Base-by-base conservation (phyloP, 2,329 filamentous ascomycete genomes). In the Leptographium wingfieldii region DNA sequence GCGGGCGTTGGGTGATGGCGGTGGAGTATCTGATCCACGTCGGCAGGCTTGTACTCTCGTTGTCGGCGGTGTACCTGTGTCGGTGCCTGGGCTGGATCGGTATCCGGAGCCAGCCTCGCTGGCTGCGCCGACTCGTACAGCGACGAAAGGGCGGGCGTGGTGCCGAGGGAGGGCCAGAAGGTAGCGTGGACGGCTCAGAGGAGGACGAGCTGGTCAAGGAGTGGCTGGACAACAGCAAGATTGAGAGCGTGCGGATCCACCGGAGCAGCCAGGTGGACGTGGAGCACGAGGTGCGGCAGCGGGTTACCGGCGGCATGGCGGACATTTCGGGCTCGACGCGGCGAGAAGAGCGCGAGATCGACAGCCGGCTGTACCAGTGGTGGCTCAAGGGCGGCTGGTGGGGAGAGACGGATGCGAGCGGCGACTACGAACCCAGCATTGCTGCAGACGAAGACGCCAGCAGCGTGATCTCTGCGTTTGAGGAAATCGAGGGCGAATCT, bases 331-430 rank as follows among this genome's bases (percentile, higher is more conserved):
- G 57, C 11, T 53, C 61, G 12, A 5, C 40, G 11, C 56, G 40
- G 19, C 56, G 49, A 25, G 74, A 84, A 49, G 88, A 94, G 66
- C 80, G 81, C 33, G 81, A 82, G 48, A 76, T 96, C 2, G 87
- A 92, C 64, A 78, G 80, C 2, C 85, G 84, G 61, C 74, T 96
- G 1, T 97, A 96, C 70, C 77, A 78, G 35, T 94, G 92, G 82
- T 97, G 90, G 88, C 84, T 87, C 58, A 77, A 79, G 59, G 90
- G 90, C 25, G 90, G 89, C 9, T 88, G 88, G 75, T 96, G 90
- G 85, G 92, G 92, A 1, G 85, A 86, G 19, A 78, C 85, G 38
- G 92, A 97, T 69, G 78, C 79, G 5, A 96, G 89, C 67, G 88
- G 88, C 33, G 87, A 92, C 63, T 97, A 92, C 70, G 71, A 77